Evolutionary conservation across 106 monocot genomes (phyloP), one percentile per base, ranked within the genome.

Genomic region (Triglochin maritima): DNA sequence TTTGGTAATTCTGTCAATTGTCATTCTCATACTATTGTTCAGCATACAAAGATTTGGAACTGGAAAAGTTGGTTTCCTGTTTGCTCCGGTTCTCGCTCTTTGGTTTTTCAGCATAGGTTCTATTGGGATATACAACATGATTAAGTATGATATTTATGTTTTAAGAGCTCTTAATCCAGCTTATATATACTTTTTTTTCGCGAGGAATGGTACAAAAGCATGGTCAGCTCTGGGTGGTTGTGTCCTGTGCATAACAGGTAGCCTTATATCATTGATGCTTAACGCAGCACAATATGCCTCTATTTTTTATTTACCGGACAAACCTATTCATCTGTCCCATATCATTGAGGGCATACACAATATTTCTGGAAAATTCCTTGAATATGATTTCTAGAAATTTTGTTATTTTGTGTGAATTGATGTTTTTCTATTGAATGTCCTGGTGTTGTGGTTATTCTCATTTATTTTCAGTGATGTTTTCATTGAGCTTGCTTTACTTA

Each of bases 191-290:
- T 76, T 80, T 7, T 93, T 89, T 68, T 93, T 93, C 79, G 46
- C 72, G 55, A 78, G 67, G 56, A 93, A 93, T 55, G 73, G 80
- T 11, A 29, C 13, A 1, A 86, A 82, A 64, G 93, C 93, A 60
- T 93, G 93, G 93, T 80, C 89, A 44, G 81, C 93, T 66, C 93
- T 93, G 78, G 93, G 93, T 47, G 93, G 93, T 57, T 83, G 83
- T 76, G 93, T 93, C 61, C 69, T 93, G 69, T 93, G 93, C 84
- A 93, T 93, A 5, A 93, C 93, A 80, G 93, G 93, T 93, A 50
- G 29, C 14, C 7, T 65, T 49, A 16, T 16, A 5, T 15, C 58
- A 58, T 58, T 52, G 2, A 52, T 0, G 11, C 52, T 11, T 52
- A 52, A 29, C 29, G 29, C 29, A 29, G 29, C 29, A 29, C 29